Percentiles rank a stretch among this genome's conserved stretches.
phyloP scores from a whole-genome alignment of 202 grass and related monocot species.

The Miscanthus sacchariflorus region DNA sequence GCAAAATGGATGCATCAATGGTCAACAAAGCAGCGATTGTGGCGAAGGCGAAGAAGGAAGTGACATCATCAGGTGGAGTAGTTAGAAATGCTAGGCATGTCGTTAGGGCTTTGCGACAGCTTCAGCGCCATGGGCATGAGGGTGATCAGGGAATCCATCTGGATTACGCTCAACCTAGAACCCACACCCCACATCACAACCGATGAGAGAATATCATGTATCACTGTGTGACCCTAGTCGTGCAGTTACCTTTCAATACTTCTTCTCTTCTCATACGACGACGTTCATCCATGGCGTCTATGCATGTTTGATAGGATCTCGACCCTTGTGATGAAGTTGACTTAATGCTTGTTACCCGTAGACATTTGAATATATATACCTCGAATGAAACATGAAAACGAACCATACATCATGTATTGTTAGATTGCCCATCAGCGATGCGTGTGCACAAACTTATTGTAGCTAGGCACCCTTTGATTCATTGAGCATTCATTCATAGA shows the following conservation, averaged over 20 bases:
- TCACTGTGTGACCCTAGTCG: constrained; percentile 6
- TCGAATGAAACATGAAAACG: constrained; percentile 6
- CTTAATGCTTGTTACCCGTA: neutral
- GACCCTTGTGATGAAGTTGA: neutral
- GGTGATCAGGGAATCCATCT: constrained; percentile 71
- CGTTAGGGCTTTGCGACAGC: constrained; percentile 48
- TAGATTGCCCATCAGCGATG: neutral
- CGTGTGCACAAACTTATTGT: neutral
- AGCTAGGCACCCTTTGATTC: neutral
- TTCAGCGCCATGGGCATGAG: constrained; percentile 23
- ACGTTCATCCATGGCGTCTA: neutral
- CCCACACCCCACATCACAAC: constrained; percentile 84
- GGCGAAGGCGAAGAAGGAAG: constrained; percentile 26
- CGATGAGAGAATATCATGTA: constrained; percentile 46
- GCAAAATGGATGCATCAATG: constrained; percentile 22
- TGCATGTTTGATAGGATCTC: constrained; percentile 20
- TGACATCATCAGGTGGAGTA: constrained; percentile 54
- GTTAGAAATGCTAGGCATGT: constrained; percentile 44
- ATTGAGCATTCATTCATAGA: constrained; percentile 41
- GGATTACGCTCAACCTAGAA: constrained; percentile 77
- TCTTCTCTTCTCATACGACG: neutral
- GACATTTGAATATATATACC: neutral
- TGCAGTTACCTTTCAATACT: constrained; percentile 30
- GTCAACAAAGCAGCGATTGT: neutral
- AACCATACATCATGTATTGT: neutral